Evolutionary conservation across 345 rosid genomes (phyloP).

Genomic region (Gossypium ekmanianum): DNA sequence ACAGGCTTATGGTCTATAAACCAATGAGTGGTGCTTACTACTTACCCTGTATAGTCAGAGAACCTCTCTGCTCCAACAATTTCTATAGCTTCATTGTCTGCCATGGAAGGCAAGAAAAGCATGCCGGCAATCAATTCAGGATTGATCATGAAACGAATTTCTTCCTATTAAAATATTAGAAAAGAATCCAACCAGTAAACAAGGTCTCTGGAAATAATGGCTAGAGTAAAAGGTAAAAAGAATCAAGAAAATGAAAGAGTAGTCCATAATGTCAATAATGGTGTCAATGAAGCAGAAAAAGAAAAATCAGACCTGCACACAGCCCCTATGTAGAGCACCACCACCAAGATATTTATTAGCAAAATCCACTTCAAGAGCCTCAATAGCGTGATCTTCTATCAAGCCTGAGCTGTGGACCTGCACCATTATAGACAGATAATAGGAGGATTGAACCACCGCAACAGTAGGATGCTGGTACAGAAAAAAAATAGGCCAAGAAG

Average conservation of each 20-base stretch:
- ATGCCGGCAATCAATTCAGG: conserved; percentile 90
- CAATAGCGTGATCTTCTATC: conserved; percentile 69
- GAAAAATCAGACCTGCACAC: conserved; percentile 60
- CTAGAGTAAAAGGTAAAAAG: neutral
- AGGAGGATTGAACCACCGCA: neutral
- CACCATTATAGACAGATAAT: neutral
- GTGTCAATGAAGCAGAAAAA: neutral
- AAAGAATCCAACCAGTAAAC: neutral
- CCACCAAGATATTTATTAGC: conserved; percentile 90
- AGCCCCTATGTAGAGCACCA: conserved; percentile 80
- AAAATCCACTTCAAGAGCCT: conserved; percentile 82
- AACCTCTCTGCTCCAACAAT: conserved; percentile 85
- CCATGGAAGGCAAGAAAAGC: conserved; percentile 92
- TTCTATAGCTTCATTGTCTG: conserved; percentile 82
- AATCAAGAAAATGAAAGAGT: neutral
- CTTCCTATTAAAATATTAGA: conserved; percentile 53
- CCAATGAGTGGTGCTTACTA: conserved; percentile 40
- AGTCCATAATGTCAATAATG: neutral
- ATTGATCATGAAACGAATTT: conserved; percentile 92
- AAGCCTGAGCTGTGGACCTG: conserved; percentile 59
- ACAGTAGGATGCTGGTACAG: neutral
- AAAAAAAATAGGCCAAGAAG: neutral
- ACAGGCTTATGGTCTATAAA: conserved; percentile 3
- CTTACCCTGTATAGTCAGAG: conserved; percentile 85
- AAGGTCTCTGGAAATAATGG: neutral